Evolutionary conservation across 108 stramenopile species (phyloP), one percentile per base, ranked within the genome.

Genomic region (Chaetoceros muelleri): DNA sequence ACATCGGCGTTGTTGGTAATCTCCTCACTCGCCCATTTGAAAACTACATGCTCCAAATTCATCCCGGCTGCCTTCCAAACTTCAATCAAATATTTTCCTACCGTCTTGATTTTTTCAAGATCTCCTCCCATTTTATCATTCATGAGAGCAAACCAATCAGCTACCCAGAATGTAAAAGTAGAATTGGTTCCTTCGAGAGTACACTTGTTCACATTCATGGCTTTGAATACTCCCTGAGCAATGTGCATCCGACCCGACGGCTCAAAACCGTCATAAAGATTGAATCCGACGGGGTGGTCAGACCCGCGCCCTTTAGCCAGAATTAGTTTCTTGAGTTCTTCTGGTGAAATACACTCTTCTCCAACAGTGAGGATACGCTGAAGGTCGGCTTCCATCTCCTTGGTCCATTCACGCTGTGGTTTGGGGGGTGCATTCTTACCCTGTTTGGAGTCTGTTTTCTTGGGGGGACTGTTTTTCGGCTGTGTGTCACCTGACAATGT

Each of bases 111-210:
- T 66, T 96, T 96, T 45, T 79, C 79, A 53, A 96, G 57, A 62
- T 96, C 95, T n/a, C 95, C 95, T 21, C 95, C 95, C 95, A 98
- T 95, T 66, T 99, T 99, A 78, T 98, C 97, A 66, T 99, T 99
- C 92, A 99, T 95, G 40, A 98, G 83, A 18, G 99, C 99, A 64
- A 99, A 99, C 99, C 99, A 99, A 66, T 99, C 99, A 7, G 99
- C 99, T 2, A 99, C 97, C 99, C 99, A 99, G 66, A 99, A 99
- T 69, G 91, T 82, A 67, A 99, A 99, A 3, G 82, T 90, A 3
- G 78, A 65, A 57, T 84, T 76, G n/a, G 88, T 84, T 23, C 93
- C 93, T 17, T 68, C 72, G 1, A 53, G 24, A 0, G 93, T 94
- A 61, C 90, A 93, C 70, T 95, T 95, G 81, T 98, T 97, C 25